Evolutionary conservation across 768 basidiomycete species (phyloP).

Genomic region (Leccinum aurantiacum): DNA sequence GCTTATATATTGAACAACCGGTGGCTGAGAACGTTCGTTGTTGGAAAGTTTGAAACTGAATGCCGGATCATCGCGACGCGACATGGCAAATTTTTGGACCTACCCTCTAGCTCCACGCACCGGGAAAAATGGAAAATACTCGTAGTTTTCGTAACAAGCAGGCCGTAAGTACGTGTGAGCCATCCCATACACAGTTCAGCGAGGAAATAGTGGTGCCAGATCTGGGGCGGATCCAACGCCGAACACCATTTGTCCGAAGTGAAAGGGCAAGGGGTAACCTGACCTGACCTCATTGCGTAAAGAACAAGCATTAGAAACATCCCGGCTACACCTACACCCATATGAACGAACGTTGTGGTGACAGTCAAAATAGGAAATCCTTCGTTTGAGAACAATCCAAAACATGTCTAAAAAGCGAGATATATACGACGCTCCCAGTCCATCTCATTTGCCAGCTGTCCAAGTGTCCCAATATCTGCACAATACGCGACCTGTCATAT

Average conservation of each 20-base stretch:
- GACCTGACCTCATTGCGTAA: not conserved
- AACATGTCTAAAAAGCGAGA: not conserved
- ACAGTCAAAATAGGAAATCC: not conserved
- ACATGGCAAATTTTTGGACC: not conserved
- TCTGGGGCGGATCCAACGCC: not conserved
- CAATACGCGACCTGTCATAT: not conserved
- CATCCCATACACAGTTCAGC: not conserved
- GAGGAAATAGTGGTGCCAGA: not conserved
- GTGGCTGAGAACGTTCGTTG: slow-evolving; percentile 24
- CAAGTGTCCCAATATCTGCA: not conserved
- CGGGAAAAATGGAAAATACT: not conserved
- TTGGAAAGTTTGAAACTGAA: slow-evolving; percentile 1
- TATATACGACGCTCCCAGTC: not conserved
- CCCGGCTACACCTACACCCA: not conserved
- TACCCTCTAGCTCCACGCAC: slow-evolving; percentile 5
- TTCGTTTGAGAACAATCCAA: not conserved
- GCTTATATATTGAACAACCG: slow-evolving; percentile 26
- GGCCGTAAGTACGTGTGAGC: slow-evolving; percentile 4
- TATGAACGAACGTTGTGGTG: not conserved
- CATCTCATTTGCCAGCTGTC: not conserved
- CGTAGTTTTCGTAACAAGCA: slow-evolving; percentile 15
- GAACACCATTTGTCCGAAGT: not conserved
- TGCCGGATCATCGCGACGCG: slow-evolving; percentile 4
- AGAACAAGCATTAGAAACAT: not conserved
- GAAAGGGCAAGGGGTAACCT: not conserved